A percentile compares a stretch with the other conserved stretches of the same genome.
phyloP scores from a whole-genome alignment of 2,329 filamentous ascomycete species.

The Emericellopsis cladophorae region DNA sequence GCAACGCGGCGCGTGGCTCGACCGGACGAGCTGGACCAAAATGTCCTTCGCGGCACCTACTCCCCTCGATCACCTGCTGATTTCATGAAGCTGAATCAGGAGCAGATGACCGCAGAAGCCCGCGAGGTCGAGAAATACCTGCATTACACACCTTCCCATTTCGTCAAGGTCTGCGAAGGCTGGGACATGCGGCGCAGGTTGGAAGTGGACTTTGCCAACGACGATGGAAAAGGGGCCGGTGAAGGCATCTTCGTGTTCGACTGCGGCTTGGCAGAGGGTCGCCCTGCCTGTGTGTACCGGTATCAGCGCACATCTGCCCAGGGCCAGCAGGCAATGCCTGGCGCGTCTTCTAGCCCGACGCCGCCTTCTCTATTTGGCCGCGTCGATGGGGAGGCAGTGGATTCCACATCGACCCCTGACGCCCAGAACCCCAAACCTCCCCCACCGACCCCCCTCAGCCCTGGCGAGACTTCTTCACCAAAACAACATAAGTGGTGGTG shows the following conservation, averaged over 20 bases:
- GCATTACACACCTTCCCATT: slow-evolving; percentile 60
- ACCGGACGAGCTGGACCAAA: slow-evolving; percentile 60
- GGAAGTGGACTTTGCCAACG: slow-evolving; percentile 79
- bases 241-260: slow-evolving; percentile 66
- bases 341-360: not conserved
- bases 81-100: slow-evolving; percentile 55
- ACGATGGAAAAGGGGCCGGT: slow-evolving; percentile 63
- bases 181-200: slow-evolving; percentile 88
- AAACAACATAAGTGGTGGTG: slow-evolving; percentile 17
- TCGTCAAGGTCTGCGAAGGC: slow-evolving; percentile 62
- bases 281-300: slow-evolving; percentile 28
- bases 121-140: slow-evolving; percentile 71
- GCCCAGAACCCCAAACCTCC: slow-evolving; percentile 9
- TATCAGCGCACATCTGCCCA: slow-evolving; percentile 19
- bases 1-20: slow-evolving; percentile 59
- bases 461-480: not conserved
- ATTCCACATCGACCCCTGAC: slow-evolving; percentile 6
- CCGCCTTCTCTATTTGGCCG: slow-evolving; percentile 17
- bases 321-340: slow-evolving; percentile 4
- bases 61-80: slow-evolving; percentile 69
- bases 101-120: slow-evolving; percentile 65
- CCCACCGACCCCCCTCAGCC: slow-evolving; percentile 10
- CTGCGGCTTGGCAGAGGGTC: slow-evolving; percentile 53
- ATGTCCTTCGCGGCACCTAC: slow-evolving; percentile 59
- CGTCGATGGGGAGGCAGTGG: slow-evolving; percentile 1